Conservation (phyloP, 768 basidiomycete genomes). For the Suillus americanus region DNA sequence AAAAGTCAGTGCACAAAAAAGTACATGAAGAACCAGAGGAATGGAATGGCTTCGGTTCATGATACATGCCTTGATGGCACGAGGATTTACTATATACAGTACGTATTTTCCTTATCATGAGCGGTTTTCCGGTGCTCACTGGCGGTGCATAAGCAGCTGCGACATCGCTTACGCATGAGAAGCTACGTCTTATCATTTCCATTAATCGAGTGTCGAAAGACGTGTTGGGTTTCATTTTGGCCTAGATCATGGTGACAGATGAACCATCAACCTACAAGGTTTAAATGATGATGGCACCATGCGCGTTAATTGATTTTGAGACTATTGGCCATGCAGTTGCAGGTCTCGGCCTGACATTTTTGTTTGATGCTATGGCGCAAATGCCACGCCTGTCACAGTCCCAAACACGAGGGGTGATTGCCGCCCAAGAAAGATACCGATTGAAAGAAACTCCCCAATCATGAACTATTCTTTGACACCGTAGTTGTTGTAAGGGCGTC, state of each 20-base stretch:
- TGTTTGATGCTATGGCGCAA: background rate
- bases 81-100: background rate
- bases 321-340: background rate
- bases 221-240: background rate
- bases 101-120: background rate
- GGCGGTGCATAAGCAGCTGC: background rate
- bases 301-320: background rate
- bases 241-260: background rate
- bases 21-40: slow-evolving; percentile 32
- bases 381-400: background rate
- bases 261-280: background rate
- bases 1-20: slow-evolving; percentile 27
- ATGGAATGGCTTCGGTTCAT: slow-evolving; percentile 39
- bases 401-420: slow-evolving; percentile 6
- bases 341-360: background rate
- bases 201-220: background rate
- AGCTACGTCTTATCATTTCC: background rate
- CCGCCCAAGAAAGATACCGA: slow-evolving; percentile 1
- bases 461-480: background rate
- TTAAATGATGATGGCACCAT: background rate
- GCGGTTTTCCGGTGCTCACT: background rate
- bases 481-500: background rate
- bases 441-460: background rate
- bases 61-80: slow-evolving; percentile 3
- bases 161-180: background rate